These are phyloP conservation scores for Nannizzia gypsea DNA, from an alignment of 2,329 filamentous ascomycete genomes.

Conservation along the genomic window DNA sequence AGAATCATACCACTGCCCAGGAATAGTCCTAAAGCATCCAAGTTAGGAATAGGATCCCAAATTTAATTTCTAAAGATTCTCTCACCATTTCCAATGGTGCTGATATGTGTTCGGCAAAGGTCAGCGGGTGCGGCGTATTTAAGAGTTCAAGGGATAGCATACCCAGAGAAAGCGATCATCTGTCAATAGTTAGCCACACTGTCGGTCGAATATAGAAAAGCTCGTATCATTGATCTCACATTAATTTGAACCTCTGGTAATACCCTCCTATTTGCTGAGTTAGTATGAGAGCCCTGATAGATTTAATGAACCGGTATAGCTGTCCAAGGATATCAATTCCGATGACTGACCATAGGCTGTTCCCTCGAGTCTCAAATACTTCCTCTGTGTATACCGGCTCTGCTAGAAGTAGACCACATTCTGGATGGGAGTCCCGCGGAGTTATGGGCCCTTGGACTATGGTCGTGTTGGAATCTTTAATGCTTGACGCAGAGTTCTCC, in stretches of 20 bases:
- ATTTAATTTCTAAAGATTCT: background rate
- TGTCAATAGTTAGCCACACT: slow-evolving; percentile 12
- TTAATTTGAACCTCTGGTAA: slow-evolving; percentile 34
- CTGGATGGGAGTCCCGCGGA: background rate
- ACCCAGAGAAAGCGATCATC: slow-evolving; percentile 38
- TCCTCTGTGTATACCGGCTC: slow-evolving; percentile 6
- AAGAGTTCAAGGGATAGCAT: slow-evolving; percentile 10
- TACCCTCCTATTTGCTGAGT: slow-evolving; percentile 24
- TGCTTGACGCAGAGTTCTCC: background rate
- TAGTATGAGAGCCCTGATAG: background rate
- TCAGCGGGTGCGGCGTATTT: background rate
- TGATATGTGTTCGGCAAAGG: slow-evolving; percentile 12
- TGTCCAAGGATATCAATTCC: background rate
- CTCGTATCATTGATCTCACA: slow-evolving; percentile 10
- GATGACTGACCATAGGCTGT: slow-evolving; percentile 7
- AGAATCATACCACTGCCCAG: slow-evolving; percentile 32
- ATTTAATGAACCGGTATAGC: background rate
- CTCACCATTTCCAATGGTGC: slow-evolving; percentile 32
- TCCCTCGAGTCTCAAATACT: slow-evolving; percentile 2
- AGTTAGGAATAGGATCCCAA: background rate
- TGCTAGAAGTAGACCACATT: background rate
- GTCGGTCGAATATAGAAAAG: background rate
- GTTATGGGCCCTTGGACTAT: background rate
- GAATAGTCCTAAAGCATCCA: slow-evolving; percentile 24
- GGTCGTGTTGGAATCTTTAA: background rate